phyloP scores from a whole-genome alignment of 2,329 filamentous ascomycete species.

The Exophiala spinifera region DNA sequence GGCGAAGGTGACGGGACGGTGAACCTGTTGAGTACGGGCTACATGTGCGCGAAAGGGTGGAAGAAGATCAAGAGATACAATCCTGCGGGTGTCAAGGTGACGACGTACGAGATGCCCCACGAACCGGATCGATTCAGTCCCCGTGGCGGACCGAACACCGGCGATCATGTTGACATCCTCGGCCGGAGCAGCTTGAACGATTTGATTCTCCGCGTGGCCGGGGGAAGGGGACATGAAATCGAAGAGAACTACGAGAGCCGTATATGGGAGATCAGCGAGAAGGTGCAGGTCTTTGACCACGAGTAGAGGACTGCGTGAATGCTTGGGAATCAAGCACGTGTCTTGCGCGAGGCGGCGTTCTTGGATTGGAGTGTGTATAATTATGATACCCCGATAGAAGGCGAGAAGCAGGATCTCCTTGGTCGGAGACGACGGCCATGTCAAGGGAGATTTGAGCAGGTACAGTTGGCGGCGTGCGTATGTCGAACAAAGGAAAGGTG shows the following conservation, averaged over 20 bases:
- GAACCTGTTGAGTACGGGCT: conserved; percentile 83
- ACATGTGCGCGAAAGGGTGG: conserved; percentile 98
- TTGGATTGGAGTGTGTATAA: conserved; percentile 1
- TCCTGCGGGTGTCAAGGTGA: conserved; percentile 75
- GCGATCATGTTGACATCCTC: conserved; percentile 95
- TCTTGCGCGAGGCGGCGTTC: conserved; percentile 9
- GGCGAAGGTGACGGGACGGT: conserved; percentile 96
- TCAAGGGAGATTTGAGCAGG: too few relatives aligned
- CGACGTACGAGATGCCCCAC: conserved; percentile 91
- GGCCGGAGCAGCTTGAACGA: conserved; percentile 88
- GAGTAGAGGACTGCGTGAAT: conserved; percentile 28
- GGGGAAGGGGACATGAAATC: conserved; percentile 77
- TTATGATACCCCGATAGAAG: background rate
- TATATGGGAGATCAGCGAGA: conserved; percentile 77
- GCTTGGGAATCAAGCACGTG: background rate
- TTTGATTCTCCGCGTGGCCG: conserved; percentile 79
- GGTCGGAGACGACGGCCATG: too few relatives aligned
- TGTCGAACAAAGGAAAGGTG: too few relatives aligned
- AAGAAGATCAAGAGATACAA: conserved; percentile 83
- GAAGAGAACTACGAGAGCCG: conserved; percentile 74
- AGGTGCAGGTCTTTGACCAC: conserved; percentile 77
- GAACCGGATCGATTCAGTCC: conserved; percentile 91
- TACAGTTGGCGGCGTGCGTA: too few relatives aligned
- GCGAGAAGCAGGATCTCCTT: too few relatives aligned
- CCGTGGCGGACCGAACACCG: conserved; percentile 66